These are phyloP conservation scores for Tilletia caries DNA, from an alignment of 1,284 basidiomycete genomes.

Conservation along the genomic window DNA sequence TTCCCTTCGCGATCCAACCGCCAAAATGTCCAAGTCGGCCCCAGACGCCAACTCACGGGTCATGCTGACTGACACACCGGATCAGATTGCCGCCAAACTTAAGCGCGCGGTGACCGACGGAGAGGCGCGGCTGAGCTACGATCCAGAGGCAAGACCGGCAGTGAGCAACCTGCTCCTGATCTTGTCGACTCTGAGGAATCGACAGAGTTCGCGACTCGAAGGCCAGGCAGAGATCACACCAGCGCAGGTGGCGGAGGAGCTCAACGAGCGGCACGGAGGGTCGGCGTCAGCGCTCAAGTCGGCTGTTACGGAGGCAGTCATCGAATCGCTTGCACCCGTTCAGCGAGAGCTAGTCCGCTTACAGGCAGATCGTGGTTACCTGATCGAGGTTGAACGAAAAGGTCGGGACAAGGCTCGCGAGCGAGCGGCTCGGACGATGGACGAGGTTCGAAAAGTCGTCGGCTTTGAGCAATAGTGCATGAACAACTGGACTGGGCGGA, in stretches of 20 bases:
- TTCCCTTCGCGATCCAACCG: constrained; percentile 75
- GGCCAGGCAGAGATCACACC: constrained; percentile 53
- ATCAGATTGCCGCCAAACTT: constrained; percentile 69
- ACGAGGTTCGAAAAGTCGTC: constrained; percentile 65
- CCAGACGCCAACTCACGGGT: constrained; percentile 77
- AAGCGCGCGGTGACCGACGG: constrained; percentile 82
- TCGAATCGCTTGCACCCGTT: constrained; percentile 68
- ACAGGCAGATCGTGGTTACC: constrained; percentile 63
- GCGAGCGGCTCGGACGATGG: constrained; percentile 66
- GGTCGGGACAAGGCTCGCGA: constrained; percentile 68
- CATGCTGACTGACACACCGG: constrained; percentile 71
- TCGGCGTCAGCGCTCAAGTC: constrained; percentile 70
- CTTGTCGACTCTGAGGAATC: constrained; percentile 62
- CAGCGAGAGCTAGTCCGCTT: constrained; percentile 69
- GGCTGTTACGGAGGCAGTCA: constrained; percentile 70
- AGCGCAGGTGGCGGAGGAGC: constrained; percentile 59
- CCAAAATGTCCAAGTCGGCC: constrained; percentile 95
- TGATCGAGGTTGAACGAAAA: constrained; percentile 64
- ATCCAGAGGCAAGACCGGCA: constrained; percentile 72
- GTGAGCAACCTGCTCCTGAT: constrained; percentile 79
- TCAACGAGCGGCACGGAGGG: constrained; percentile 59
- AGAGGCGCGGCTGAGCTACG: constrained; percentile 65
- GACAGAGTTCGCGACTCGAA: constrained; percentile 38
- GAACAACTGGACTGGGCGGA: too few species aligned
- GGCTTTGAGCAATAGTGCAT: constrained; percentile 61